A percentile compares a stretch with the other conserved stretches of the same genome.
These are phyloP conservation scores for Quercus mongolica DNA, from an alignment of 306 rosid species.

Conservation along the genomic window DNA sequence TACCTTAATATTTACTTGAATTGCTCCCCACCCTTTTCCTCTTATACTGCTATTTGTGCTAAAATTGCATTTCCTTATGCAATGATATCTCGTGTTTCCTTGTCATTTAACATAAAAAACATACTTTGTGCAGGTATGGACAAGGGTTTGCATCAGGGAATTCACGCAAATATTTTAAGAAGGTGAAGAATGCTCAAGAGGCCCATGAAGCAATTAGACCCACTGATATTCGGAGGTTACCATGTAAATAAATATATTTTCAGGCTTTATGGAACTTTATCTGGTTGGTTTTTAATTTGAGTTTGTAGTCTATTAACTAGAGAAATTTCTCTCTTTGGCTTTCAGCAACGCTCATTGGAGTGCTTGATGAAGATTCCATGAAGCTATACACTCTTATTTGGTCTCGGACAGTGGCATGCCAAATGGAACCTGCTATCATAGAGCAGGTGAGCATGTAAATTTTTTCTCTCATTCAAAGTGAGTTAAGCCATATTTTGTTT, in stretches of 20 bases:
- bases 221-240: constrained; percentile 70
- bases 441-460: constrained; percentile 61
- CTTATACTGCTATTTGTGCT: background rate
- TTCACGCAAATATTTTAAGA: constrained; percentile 71
- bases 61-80: background rate
- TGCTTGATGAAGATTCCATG: constrained; percentile 75
- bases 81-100: background rate
- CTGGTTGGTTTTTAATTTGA: constrained; percentile 1
- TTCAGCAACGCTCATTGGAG: constrained; percentile 66
- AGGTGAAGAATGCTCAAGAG: constrained; percentile 99
- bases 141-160: constrained; percentile 54
- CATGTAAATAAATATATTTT: constrained; percentile 54
- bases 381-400: constrained; percentile 89
- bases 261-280: constrained; percentile 7
- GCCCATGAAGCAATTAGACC: constrained; percentile 99
- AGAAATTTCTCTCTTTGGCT: constrained; percentile 23
- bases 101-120: constrained; percentile 14
- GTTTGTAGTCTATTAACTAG: constrained; percentile 20
- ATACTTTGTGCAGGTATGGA: constrained; percentile 71
- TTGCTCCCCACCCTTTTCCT: background rate
- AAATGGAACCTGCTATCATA: constrained; percentile 73
- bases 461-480: background rate
- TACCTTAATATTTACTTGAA: background rate
- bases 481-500: background rate
- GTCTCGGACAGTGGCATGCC: constrained; percentile 87